Base-by-base conservation (phyloP, 768 basidiomycete species). In the Agrocybe pediades region DNA sequence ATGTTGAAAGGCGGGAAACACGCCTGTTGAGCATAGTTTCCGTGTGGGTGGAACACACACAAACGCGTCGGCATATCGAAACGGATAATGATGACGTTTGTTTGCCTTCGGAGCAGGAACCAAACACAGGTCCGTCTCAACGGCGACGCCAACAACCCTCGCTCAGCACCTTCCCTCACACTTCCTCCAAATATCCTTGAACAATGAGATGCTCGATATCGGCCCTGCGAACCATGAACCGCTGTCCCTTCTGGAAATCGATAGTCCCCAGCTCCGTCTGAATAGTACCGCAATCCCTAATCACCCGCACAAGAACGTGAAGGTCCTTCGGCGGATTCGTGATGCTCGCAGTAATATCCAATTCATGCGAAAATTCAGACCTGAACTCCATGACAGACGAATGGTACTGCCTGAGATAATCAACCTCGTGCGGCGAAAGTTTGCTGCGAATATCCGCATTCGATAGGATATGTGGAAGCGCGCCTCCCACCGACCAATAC, bases 151-250 rank as follows among this genome's bases (percentile, higher is more conserved):
- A 53, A 39, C 27, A 36, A 27, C 30, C 27, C 17, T 13, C 17
- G 1, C 11, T 24, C 23, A 20, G 15, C 17, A 16, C 39, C 15
- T 36, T 9, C 3, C 49, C 47, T 63, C 55, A 87, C 55, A 96
- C 86, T 63, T 95, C 86, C 74, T 98, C 92, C 60, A 99, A 74
- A 69, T 88, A 96, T 3, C 95, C 95, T 65, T 95, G 91, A 1
- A 95, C 86, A 61, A 98, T 92, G 61, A 98, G 78, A 68, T 95
- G 88, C 68, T 99, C 97, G 56, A 99, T 87, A 66, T 95, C 93
- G 6, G 90, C 83, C 60, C 92, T 76, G 30, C 91, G 78, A 47
- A 98, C 87, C 79, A 95, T 86, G 63, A 92, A 96, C 57, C 96
- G 74, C 69, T 93, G 88, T 0, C 95, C 96, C 68, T 87, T 90